Evolutionary conservation across 2,329 filamentous ascomycete species (phyloP).

Genomic region (Rhytidhysteron rufulum): DNA sequence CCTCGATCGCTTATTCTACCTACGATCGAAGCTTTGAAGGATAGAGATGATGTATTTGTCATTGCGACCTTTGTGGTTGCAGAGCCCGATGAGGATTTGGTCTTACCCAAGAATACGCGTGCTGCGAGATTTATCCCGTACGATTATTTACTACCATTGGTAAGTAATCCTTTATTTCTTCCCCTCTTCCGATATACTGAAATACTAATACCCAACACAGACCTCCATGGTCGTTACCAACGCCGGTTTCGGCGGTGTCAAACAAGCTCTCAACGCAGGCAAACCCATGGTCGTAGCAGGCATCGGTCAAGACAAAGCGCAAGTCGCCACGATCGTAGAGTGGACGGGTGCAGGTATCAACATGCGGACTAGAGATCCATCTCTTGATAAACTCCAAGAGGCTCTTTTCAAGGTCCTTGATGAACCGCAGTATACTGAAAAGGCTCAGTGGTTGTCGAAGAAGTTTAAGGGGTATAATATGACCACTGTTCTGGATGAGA

Average conservation of each 20-base stretch:
- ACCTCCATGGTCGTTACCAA: constrained; percentile 45
- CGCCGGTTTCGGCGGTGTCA: constrained; percentile 48
- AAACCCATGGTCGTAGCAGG: constrained; percentile 49
- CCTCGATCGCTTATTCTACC: constrained; percentile 45
- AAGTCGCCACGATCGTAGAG: constrained; percentile 41
- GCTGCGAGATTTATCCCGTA: constrained; percentile 49
- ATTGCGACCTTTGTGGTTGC: constrained; percentile 33
- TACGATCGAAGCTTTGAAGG: constrained; percentile 41
- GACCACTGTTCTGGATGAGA: constrained; percentile 14
- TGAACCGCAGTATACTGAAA: constrained; percentile 12
- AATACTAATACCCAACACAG: constrained; percentile 13
- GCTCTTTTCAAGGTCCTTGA: constrained; percentile 14
- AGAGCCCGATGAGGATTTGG: constrained; percentile 19
- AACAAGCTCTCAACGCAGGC: constrained; percentile 43
- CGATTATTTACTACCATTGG: constrained; percentile 40
- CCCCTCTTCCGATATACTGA: neutral
- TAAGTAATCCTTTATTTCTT: constrained; percentile 7
- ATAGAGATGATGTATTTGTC: constrained; percentile 39
- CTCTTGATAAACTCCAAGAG: constrained; percentile 11
- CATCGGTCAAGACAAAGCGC: constrained; percentile 35
- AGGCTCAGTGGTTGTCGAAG: constrained; percentile 16
- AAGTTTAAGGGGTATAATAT: constrained; percentile 18
- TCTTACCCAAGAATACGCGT: constrained; percentile 40
- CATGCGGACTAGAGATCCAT: constrained; percentile 33
- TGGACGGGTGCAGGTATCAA: constrained; percentile 46